Evolutionary conservation across 805 yeast genomes (phyloP), one percentile per base, ranked within the genome.

Genomic region (Metschnikowia dekortorum): DNA sequence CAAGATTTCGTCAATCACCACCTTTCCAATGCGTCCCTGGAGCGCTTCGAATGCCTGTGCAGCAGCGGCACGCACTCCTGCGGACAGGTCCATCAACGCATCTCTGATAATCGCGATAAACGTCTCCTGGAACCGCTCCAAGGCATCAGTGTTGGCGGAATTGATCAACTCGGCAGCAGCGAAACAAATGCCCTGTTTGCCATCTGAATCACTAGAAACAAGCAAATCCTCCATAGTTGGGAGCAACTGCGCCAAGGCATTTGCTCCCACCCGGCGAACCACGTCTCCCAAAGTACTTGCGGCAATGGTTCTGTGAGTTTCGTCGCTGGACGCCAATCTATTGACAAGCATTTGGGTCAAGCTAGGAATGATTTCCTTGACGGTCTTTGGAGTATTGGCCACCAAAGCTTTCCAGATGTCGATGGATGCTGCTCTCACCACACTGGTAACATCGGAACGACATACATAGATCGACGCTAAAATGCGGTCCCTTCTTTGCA

Each of bases 391-490:
- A 22, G 99, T 94, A 66, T 94, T 94, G 44, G 96, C 87, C 46
- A 94, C 97, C 63, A 94, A 75, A 0, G 96, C 89, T 71, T 91
- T 91, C 99, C 99, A 94, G 43, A 94, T 89, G 61, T 94, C 97
- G 52, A 89, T 82, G 10, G 98, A 84, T 28, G 96, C 87, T 56
- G 83, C 83, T 61, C 99, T 84, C 29, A 94, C 99, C 57, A 84
- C 77, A 58, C 89, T 89, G 36, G 94, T 81, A 37, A 84, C 81
- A 73, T 94, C 99, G 11, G 96, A 88, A 67, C 99, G 90, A 68
- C 97, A 91, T 33, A 94, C 83, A 67, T 90, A 94, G 58, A 94
- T 74, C n/a, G 91, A 76, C 0, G 97, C 81, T 59, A 94, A 74
- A 37, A 94, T 79, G 51, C 89, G 82, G 65, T 90, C 96, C 63